phyloP scores from a whole-genome alignment of 1,284 basidiomycete genomes.

The Crocinoboletus sp. region DNA sequence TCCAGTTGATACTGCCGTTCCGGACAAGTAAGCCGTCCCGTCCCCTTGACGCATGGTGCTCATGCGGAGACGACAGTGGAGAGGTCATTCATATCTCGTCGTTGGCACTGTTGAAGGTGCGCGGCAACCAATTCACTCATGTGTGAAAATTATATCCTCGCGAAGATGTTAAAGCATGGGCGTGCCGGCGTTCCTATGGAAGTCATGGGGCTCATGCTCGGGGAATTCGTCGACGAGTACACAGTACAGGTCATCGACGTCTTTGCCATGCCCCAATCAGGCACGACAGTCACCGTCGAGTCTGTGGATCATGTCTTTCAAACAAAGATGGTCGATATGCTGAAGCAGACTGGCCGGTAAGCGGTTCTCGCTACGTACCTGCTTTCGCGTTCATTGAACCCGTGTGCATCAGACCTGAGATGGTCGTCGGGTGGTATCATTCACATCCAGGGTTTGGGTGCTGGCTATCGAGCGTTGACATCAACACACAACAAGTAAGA shows the following conservation, averaged over 20 bases:
- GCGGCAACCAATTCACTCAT: neutral
- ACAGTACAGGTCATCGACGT: constrained; percentile 98
- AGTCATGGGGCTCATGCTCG: constrained; percentile 99
- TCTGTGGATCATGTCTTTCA: constrained; percentile 99
- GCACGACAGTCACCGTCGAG: constrained; percentile 98
- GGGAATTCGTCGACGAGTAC: constrained; percentile 99
- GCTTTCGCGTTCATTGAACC: constrained; percentile 4
- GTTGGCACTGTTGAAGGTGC: constrained; percentile 86
- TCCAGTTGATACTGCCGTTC: constrained; percentile 49
- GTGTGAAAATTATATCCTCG: constrained; percentile 4
- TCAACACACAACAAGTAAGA: constrained; percentile 95
- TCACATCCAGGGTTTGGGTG: constrained; percentile 99
- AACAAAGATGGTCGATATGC: constrained; percentile 98
- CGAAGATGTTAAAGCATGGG: constrained; percentile 98
- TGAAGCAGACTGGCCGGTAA: constrained; percentile 97
- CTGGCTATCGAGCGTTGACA: constrained; percentile 98
- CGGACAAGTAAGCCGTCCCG: constrained; percentile 60
- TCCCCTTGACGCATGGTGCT: constrained; percentile 4
- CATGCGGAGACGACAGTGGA: constrained; percentile 53
- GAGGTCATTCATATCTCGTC: constrained; percentile 97
- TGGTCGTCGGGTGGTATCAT: constrained; percentile 99
- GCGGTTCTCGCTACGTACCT: constrained; percentile 1
- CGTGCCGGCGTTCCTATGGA: constrained; percentile 99
- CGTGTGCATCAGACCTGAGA: constrained; percentile 71
- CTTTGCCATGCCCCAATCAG: constrained; percentile 99